Percentiles rank a stretch among this genome's conserved stretches.
phyloP scores from a whole-genome alignment of 352 stramenopile species.

The Globisporangium cylindrosporum region DNA sequence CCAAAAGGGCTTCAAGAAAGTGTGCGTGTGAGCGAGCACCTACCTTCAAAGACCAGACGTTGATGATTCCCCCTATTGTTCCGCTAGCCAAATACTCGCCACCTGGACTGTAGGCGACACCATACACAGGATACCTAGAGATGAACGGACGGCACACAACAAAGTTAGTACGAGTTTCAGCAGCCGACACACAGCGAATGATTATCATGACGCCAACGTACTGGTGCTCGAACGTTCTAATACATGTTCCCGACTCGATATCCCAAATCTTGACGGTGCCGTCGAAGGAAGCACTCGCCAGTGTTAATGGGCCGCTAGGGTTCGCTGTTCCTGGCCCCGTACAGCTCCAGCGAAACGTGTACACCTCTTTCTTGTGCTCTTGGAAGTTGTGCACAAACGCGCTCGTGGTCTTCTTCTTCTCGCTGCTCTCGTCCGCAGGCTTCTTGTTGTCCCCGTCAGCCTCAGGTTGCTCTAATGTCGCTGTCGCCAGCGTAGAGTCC shows the following conservation, averaged over 20 bases:
- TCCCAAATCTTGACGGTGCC: constrained; percentile 95
- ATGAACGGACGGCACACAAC: constrained; percentile 7
- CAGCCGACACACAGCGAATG: background rate
- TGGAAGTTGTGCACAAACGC: constrained; percentile 81
- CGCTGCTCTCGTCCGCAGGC: constrained; percentile 14
- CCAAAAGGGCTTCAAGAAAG: background rate
- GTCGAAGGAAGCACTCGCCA: constrained; percentile 96
- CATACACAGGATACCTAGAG: constrained; percentile 80
- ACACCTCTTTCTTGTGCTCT: constrained; percentile 93
- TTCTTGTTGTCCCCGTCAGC: constrained; percentile 26
- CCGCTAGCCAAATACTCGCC: constrained; percentile 96
- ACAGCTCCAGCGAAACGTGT: constrained; percentile 92
- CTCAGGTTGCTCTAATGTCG: constrained; percentile 27
- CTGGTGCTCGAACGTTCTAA: constrained; percentile 92
- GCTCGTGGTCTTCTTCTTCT: constrained; percentile 23
- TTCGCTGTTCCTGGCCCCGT: constrained; percentile 68
- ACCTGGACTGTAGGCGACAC: constrained; percentile 82
- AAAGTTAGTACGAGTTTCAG: constrained; percentile 23
- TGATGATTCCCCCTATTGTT: constrained; percentile 95
- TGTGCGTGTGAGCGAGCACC: constrained; percentile 17
- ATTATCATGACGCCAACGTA: constrained; percentile 41
- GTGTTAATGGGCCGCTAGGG: constrained; percentile 64
- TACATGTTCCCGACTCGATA: constrained; percentile 86
- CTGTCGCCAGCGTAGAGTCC: background rate
- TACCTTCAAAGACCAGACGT: constrained; percentile 97